phyloP scores from a whole-genome alignment of 2,329 filamentous ascomycete genomes.

The Chaetothyriales sp. region DNA sequence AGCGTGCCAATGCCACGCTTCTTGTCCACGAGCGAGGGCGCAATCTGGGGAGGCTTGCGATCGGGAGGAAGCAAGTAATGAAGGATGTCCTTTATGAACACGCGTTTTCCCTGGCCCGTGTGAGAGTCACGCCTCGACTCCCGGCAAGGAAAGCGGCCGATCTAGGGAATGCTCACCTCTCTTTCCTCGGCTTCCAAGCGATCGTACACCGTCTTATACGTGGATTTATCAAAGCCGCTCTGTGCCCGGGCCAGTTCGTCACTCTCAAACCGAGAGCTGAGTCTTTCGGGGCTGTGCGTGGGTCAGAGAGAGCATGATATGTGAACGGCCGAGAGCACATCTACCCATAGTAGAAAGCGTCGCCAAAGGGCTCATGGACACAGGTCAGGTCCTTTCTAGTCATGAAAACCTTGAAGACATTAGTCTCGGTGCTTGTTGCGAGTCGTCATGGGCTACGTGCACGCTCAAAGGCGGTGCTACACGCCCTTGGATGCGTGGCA shows the following conservation, averaged over 20 bases:
- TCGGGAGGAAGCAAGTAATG: conserved; percentile 77
- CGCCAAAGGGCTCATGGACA: conserved; percentile 90
- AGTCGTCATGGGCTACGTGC: conserved; percentile 36
- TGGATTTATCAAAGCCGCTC: conserved; percentile 33
- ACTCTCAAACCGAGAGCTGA: conserved; percentile 63
- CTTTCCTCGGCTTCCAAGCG: conserved; percentile 56
- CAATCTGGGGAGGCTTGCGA: conserved; percentile 53
- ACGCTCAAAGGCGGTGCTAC: conserved; percentile 93
- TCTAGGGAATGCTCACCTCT: conserved; percentile 42
- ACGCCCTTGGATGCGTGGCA: conserved; percentile 84
- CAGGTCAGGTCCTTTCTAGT: conserved; percentile 73
- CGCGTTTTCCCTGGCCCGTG: conserved; percentile 59
- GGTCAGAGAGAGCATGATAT: conserved; percentile 7
- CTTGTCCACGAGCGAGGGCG: conserved; percentile 55
- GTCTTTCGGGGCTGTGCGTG: conserved; percentile 62
- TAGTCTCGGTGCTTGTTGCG: conserved; percentile 4
- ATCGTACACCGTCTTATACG: conserved; percentile 54
- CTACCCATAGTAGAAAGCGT: conserved; percentile 66
- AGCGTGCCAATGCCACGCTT: conserved; percentile 47
- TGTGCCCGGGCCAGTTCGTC: conserved; percentile 41
- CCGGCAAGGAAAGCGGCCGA: conserved; percentile 14
- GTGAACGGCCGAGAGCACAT: not conserved
- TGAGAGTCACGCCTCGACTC: conserved; percentile 24
- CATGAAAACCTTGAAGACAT: conserved; percentile 69
- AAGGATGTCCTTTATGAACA: conserved; percentile 97